These are phyloP conservation scores for Rhodamnia rubescens DNA, from an alignment of 345 rosid genomes.

Conservation along the genomic window DNA sequence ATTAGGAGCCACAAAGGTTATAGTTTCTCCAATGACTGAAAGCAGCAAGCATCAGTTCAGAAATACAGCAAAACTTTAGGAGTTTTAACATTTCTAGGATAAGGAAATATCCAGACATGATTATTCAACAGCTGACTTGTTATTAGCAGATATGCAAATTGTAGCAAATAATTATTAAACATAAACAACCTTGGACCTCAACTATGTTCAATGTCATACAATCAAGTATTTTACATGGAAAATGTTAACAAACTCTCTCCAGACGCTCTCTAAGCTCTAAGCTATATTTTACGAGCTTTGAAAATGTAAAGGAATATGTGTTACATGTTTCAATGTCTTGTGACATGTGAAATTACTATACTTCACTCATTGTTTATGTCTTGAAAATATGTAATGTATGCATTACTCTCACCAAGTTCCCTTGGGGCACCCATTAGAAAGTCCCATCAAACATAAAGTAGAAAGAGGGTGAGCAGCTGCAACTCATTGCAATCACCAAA, in stretches of 20 bases:
- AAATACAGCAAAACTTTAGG: not conserved
- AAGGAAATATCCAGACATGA: not conserved
- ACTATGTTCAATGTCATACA: not conserved
- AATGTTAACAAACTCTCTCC: not conserved
- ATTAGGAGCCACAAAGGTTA: conserved; percentile 63
- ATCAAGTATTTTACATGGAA: not conserved
- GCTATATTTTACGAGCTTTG: not conserved
- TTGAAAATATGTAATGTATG: not conserved
- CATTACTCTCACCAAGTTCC: not conserved
- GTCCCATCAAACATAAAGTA: not conserved
- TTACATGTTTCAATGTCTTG: not conserved
- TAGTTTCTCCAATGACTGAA: conserved; percentile 93
- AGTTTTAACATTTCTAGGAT: not conserved
- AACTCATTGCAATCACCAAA: not conserved
- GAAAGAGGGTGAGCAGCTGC: not conserved
- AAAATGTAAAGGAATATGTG: not conserved
- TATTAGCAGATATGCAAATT: not conserved
- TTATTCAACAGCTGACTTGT: not conserved
- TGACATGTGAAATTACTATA: not conserved
- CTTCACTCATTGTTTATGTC: not conserved
- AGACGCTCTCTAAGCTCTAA: not conserved
- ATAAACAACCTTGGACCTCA: not conserved
- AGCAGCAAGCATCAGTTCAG: not conserved
- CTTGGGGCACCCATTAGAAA: not conserved
- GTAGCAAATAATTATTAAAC: not conserved